A percentile compares a stretch with the other conserved stretches of the same genome.
Conservation (phyloP, 2,329 filamentous ascomycete genomes). For the Hirsutella rhossiliensis region DNA sequence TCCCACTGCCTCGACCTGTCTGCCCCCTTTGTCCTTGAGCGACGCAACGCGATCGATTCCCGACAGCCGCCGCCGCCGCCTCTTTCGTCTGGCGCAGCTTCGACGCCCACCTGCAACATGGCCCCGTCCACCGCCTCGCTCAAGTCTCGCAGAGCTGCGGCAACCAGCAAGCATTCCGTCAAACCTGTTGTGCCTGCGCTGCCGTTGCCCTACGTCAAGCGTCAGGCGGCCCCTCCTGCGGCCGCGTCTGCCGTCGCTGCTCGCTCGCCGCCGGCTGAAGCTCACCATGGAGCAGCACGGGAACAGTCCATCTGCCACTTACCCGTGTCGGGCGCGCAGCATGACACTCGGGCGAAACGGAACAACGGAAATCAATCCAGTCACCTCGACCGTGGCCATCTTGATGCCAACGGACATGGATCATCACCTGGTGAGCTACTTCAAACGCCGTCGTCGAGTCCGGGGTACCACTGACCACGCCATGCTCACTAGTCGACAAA, state of each 20-base stretch:
- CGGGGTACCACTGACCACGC: neutral
- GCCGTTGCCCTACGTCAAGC: conserved; percentile 25
- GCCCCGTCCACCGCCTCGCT: conserved; percentile 19
- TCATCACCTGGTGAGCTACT: conserved; percentile 2
- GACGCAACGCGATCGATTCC: neutral
- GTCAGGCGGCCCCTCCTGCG: conserved; percentile 21
- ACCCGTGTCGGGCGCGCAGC: neutral
- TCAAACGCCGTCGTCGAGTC: neutral
- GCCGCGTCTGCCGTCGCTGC: conserved; percentile 4
- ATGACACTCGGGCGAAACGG: neutral
- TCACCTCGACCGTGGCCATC: neutral
- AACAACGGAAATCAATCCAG: neutral
- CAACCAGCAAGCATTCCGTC: conserved; percentile 14
- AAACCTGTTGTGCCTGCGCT: conserved; percentile 25
- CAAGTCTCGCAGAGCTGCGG: conserved; percentile 18
- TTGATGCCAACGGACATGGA: neutral
- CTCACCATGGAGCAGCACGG: neutral
- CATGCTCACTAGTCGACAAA: neutral
- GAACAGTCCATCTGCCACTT: neutral
- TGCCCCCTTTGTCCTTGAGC: neutral
- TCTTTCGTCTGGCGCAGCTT: neutral
- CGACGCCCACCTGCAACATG: conserved; percentile 11
- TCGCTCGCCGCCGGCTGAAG: conserved; percentile 6
- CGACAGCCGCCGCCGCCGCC: neutral
- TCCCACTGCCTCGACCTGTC: neutral